phyloP scores from a whole-genome alignment of 495 filamentous ascomycete genomes.

The Tricharina praecox region DNA sequence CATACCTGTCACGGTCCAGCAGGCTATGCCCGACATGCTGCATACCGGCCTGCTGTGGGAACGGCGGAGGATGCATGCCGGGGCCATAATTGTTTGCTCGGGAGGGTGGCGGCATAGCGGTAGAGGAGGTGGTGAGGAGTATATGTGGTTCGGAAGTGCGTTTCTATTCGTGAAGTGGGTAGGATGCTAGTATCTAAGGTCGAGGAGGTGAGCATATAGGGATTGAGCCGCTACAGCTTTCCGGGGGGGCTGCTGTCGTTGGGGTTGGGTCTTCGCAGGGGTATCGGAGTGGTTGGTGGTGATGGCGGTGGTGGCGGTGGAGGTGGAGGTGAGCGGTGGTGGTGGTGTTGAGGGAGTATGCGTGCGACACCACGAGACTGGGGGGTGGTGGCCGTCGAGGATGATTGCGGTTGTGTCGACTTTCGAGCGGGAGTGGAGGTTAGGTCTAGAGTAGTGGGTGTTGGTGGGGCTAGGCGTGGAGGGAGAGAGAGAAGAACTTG shows the following conservation, averaged over 20 bases:
- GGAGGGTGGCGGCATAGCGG: conserved; percentile 23
- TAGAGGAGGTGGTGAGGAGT: background rate
- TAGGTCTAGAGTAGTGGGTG: no score
- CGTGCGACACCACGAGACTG: background rate
- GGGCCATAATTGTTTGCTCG: conserved; percentile 24
- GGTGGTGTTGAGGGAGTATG: no score
- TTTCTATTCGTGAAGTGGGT: background rate
- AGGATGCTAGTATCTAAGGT: background rate
- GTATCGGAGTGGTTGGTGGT: background rate
- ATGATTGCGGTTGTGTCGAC: no score
- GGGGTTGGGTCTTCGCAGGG: background rate
- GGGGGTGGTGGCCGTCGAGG: background rate
- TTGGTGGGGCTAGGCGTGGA: background rate
- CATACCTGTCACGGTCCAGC: conserved; percentile 21
- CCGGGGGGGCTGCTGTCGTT: background rate
- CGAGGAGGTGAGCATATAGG: background rate
- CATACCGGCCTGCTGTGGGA: conserved; percentile 14
- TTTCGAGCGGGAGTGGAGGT: no score
- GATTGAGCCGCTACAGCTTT: conserved; percentile 2
- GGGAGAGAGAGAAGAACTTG: background rate
- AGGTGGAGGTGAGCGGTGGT: no score
- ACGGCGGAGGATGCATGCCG: conserved; percentile 24
- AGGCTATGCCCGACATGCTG: conserved; percentile 25
- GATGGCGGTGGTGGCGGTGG: no score
- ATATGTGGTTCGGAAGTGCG: background rate